Evolutionary conservation across 192 early-diverging fungal genomes (phyloP), one percentile per base, ranked within the genome.

Genomic region (Coemansia brasiliensis): DNA sequence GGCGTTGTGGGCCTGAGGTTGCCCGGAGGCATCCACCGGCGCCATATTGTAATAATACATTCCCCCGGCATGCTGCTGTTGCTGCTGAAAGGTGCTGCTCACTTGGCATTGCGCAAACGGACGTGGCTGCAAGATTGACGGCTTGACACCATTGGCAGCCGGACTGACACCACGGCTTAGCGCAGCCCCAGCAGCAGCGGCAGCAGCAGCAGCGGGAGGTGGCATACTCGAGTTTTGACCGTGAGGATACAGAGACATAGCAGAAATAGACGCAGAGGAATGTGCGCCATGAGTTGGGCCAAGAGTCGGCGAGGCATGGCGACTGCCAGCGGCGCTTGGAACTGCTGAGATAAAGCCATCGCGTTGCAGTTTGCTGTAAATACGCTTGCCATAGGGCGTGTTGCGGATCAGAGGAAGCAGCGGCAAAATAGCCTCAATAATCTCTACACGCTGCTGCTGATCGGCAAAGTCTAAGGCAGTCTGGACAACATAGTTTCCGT

Each of bases 401-500:
- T 87, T 88, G 51, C 92, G 88, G 59, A 94, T 91, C 22, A 83
- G 73, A 13, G 89, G 89, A 27, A 94, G 55, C 20, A 90, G 67
- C n/a, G 90, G 91, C 3, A 85, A 67, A 62, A 94, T 91, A 46
- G 86, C 84, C 17, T 94, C 92, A 15, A 93, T 83, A 13, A 94
- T 67, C 82, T 86, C 80, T 2, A 59, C 55, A 10, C 88, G 83
- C 77, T 91, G 91, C 24, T 83, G 69, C 22, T 80, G 83, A 32
- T 91, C 87, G 5, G 90, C 87, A 67, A 82, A 90, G 53, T 94
- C 92, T 27, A 94, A 72, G 27, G 91, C 89, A 4, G 91, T 94
- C 70, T 94, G 93, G 9, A 94, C 87, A 3, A 94, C 93, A 66
- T 93, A 94, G 68, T 94, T 94, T 43, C 88, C 93, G 63, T 87